A percentile compares a stretch with the other conserved stretches of the same genome.
These are phyloP conservation scores for Silene uniflora DNA, from an alignment of 148 eudicot species.

Conservation along the genomic window DNA sequence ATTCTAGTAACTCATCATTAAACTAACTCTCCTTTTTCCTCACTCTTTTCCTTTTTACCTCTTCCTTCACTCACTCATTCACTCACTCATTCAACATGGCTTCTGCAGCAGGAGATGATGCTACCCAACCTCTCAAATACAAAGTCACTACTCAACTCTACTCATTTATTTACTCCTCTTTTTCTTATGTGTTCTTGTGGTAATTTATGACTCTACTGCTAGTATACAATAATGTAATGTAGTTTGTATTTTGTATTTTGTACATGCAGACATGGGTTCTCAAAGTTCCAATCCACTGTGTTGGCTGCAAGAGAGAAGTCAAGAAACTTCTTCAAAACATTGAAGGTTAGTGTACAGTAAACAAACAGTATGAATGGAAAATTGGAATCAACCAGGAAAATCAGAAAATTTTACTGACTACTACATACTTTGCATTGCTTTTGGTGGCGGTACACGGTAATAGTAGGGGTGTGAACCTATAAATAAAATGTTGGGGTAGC, in stretches of 20 bases:
- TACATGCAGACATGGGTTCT: constrained; percentile 60
- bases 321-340: constrained; percentile 66
- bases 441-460: no score
- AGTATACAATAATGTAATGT: not conserved
- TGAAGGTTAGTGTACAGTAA: no score
- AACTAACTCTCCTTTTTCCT: not conserved
- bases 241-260: not conserved
- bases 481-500: no score
- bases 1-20: constrained; percentile 11
- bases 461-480: no score
- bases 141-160: constrained; percentile 8
- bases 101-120: constrained; percentile 2
- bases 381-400: no score
- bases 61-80: not conserved
- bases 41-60: not conserved
- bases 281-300: constrained; percentile 79
- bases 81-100: constrained; percentile 8
- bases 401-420: no score
- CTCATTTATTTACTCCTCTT: not conserved
- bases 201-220: not conserved
- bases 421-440: no score
- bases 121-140: constrained; percentile 9
- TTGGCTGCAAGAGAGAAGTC: constrained; percentile 74
- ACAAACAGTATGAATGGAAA: no score
- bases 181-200: no score